phyloP scores from a whole-genome alignment of 2,329 filamentous ascomycete genomes.

The Biscogniauxia sp. region DNA sequence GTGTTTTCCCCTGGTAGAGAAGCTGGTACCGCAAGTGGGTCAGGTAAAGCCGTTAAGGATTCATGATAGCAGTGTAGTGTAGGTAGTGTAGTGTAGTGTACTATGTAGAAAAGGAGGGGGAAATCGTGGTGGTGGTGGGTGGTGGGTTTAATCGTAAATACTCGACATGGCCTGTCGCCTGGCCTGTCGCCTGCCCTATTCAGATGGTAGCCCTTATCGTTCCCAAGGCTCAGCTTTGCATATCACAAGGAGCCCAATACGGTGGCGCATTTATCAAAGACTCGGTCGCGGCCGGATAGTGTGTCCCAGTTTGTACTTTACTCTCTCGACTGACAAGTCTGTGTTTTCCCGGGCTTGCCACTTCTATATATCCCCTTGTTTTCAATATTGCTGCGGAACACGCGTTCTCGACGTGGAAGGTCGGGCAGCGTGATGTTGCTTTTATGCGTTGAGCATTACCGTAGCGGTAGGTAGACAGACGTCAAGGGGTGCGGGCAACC shows the following conservation, averaged over 20 bases:
- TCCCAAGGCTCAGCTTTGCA: background rate
- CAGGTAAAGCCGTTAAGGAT: slow-evolving; percentile 9
- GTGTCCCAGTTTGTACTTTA: background rate
- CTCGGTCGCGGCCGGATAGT: background rate
- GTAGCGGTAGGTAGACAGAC: background rate
- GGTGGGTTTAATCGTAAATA: slow-evolving; percentile 14
- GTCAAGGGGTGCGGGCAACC: background rate
- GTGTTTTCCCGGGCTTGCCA: background rate
- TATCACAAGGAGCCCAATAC: slow-evolving; percentile 6
- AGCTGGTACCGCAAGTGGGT: slow-evolving; percentile 16
- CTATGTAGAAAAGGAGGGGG: slow-evolving; percentile 21
- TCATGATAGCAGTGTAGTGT: too few species aligned
- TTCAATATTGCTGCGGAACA: background rate
- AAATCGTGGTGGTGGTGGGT: slow-evolving; percentile 16
- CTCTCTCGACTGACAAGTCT: background rate
- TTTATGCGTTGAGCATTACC: background rate
- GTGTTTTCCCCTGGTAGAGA: slow-evolving; percentile 18
- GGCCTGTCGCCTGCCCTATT: slow-evolving; percentile 20
- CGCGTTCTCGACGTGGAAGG: background rate
- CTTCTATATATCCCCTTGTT: background rate
- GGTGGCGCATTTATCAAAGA: slow-evolving; percentile 8
- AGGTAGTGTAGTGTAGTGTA: too few species aligned
- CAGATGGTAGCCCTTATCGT: slow-evolving; percentile 3
- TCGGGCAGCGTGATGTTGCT: background rate
- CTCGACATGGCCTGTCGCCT: slow-evolving; percentile 13